phyloP scores from a whole-genome alignment of 176 grass and related monocot species.

The Coix lacrymajobi region DNA sequence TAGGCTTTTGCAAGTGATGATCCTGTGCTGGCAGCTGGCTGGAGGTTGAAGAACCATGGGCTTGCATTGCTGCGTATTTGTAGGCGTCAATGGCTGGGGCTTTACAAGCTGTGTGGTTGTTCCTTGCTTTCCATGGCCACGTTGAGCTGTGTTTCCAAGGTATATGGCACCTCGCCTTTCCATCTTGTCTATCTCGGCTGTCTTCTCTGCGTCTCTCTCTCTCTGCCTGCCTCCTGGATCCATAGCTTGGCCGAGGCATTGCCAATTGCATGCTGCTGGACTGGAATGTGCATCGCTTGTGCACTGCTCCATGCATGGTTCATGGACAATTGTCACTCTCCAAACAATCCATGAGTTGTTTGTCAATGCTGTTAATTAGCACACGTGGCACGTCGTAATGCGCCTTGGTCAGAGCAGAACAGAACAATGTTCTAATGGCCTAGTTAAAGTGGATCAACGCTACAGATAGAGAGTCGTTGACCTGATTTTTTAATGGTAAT shows the following conservation, averaged over 20 bases:
- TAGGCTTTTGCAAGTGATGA: background rate
- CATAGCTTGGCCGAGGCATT: slow-evolving; percentile 13
- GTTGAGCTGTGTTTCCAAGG: slow-evolving; percentile 14
- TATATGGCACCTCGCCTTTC: slow-evolving; percentile 25
- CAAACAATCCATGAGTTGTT: background rate
- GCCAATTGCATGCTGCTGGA: slow-evolving; percentile 23
- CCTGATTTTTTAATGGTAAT: background rate
- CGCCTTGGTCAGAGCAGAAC: background rate
- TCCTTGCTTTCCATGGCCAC: slow-evolving; percentile 43
- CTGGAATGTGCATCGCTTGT: slow-evolving; percentile 48
- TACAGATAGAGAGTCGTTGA: background rate
- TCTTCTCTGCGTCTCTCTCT: background rate
- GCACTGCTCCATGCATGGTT: background rate
- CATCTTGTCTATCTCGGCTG: slow-evolving; percentile 15
- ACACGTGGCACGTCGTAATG: background rate
- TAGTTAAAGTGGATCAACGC: background rate
- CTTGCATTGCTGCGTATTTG: slow-evolving; percentile 30
- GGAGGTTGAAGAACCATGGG: background rate
- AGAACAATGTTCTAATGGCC: background rate
- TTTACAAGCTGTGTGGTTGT: slow-evolving; percentile 51
- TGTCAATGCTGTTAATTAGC: background rate
- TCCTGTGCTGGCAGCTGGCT: background rate
- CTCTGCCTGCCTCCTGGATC: slow-evolving; percentile 18
- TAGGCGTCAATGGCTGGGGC: slow-evolving; percentile 25
- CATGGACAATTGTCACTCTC: background rate